Evolutionary conservation across 495 filamentous ascomycete genomes (phyloP), one percentile per base, ranked within the genome.

Genomic region (Penicillium ucsense): DNA sequence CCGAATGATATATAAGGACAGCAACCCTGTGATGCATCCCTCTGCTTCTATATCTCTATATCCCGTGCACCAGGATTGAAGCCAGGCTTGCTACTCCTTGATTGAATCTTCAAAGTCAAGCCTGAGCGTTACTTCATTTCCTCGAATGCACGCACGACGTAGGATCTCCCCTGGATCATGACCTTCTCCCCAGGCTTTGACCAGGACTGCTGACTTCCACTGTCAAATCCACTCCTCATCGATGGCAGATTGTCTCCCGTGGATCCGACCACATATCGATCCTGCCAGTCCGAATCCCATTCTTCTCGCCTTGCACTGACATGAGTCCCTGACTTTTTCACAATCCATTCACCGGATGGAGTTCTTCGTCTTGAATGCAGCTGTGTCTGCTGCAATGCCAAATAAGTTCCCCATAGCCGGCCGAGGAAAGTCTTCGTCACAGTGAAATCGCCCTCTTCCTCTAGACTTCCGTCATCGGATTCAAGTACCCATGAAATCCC

Each of bases 241-340:
- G 62, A 61, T 7, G 67, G 64, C 47, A 72, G 36, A 4, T 30
- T 9, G 11, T 37, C 43, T 3, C 50, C 60, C 33, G 32, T 45
- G 2, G 40, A 28, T 2, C 61, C 65, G 27, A 66, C 49, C 9
- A 52, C 54, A 60, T 66, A 66, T 38, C 52, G 62, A 9, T 48
- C 56, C 4, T 43, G 41, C 63, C 63, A 71, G 12, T 55, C 38
- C 2, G 48, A 37, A 29, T 44, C 49, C 55, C 57, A 72, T 37
- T 70, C 68, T 42, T 72, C 68, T 39, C 67, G 52, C 33, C 63
- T 45, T 3, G 61, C 64, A 62, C 63, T 69, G 27, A 68, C 68
- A 31, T 54, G 60, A 40, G 38, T 47, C 2, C 66, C 64, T 5
- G 53, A 55, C 45, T 59, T 65, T 30, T 48, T 51, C 7, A 61